phyloP scores from a whole-genome alignment of 2,329 filamentous ascomycete species.

The Epichloe aotearoae region DNA sequence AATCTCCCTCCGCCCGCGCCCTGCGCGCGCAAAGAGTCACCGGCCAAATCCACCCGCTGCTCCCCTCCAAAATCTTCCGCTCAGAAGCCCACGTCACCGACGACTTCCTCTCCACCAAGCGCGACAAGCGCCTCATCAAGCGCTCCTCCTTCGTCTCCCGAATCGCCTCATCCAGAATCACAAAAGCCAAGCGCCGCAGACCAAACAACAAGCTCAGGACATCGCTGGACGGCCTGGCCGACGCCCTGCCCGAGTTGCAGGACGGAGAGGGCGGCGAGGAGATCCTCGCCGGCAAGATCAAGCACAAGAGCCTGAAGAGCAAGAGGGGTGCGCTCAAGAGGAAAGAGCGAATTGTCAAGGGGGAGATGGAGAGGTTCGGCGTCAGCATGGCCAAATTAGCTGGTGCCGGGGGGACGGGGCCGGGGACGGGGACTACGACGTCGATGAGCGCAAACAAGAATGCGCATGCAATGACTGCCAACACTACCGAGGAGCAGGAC shows the following conservation, averaged over 20 bases:
- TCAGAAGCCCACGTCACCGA: slow-evolving; percentile 37
- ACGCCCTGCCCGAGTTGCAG: slow-evolving; percentile 58
- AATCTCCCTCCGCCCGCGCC: slow-evolving; percentile 42
- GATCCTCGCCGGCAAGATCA: slow-evolving; percentile 43
- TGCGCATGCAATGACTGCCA: slow-evolving; percentile 4
- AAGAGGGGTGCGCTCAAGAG: slow-evolving; percentile 69
- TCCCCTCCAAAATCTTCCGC: slow-evolving; percentile 39
- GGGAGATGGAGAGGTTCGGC: slow-evolving; percentile 74
- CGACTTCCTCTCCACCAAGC: slow-evolving; percentile 59
- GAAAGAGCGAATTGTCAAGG: slow-evolving; percentile 65
- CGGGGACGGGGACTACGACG: slow-evolving; percentile 1
- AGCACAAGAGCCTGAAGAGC: slow-evolving; percentile 61
- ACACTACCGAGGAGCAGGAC: background rate
- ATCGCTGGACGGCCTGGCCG: slow-evolving; percentile 61
- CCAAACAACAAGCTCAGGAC: slow-evolving; percentile 68
- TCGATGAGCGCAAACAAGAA: background rate
- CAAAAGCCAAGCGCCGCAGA: slow-evolving; percentile 27
- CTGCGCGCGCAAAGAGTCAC: slow-evolving; percentile 40
- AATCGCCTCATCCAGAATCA: slow-evolving; percentile 45
- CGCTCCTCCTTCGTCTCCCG: slow-evolving; percentile 67
- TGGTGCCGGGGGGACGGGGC: slow-evolving; percentile 15
- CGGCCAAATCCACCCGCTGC: slow-evolving; percentile 33
- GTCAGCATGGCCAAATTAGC: slow-evolving; percentile 68
- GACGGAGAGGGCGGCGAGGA: slow-evolving; percentile 33
- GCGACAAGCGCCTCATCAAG: slow-evolving; percentile 71